Conservation (phyloP, 176 grass and related monocot species). For the Oryza rufipogon region DNA sequence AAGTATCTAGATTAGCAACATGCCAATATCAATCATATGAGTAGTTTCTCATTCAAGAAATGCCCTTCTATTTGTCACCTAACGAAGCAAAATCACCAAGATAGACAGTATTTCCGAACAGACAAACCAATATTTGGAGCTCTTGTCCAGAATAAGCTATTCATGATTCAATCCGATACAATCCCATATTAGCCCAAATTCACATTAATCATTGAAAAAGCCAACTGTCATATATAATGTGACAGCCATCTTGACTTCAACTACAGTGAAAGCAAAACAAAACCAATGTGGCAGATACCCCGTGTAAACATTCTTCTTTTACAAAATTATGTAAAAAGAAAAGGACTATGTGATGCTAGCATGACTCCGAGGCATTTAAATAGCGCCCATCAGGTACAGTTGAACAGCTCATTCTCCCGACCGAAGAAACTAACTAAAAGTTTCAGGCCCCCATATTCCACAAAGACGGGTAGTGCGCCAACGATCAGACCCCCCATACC, state of each 20-base stretch:
- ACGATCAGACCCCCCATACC: not conserved
- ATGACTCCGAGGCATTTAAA: not conserved
- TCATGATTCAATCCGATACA: not conserved
- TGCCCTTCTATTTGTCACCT: not conserved
- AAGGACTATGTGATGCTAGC: not conserved
- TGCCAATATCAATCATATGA: not conserved
- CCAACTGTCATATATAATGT: not conserved
- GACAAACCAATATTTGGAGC: not conserved
- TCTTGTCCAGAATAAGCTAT: not conserved
- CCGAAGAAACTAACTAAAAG: not conserved
- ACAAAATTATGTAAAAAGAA: not conserved
- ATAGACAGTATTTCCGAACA: conserved; percentile 3
- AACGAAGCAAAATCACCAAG: not conserved
- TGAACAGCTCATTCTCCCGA: not conserved
- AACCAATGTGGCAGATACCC: conserved; percentile 4
- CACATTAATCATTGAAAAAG: not conserved
- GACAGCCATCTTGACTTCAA: not conserved
- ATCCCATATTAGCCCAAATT: not conserved
- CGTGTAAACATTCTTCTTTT: not conserved
- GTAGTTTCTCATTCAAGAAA: conserved; percentile 7
- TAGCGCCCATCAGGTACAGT: not conserved
- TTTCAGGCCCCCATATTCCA: not conserved
- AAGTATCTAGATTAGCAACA: conserved; percentile 16
- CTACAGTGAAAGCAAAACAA: not conserved
- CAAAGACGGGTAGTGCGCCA: not conserved